Evolutionary conservation across 371 early-diverging fungal species (phyloP), one percentile per base, ranked within the genome.

Genomic region (Chytridiales sp.): DNA sequence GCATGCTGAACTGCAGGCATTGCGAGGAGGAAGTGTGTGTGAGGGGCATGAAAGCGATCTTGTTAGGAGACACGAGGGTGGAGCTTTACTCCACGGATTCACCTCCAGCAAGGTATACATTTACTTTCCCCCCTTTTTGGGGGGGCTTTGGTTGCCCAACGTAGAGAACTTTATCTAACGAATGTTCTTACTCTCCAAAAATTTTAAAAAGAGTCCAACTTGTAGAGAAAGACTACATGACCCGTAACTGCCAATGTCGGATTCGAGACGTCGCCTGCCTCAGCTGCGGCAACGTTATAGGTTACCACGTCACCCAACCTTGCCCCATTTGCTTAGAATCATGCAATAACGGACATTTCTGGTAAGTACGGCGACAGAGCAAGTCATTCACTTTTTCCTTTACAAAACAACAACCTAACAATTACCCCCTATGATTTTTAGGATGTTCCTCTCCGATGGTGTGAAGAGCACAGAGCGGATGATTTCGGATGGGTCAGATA

Each of bases 251-350:
- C 61, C 54, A 59, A 26, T 78, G 79, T 56, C 52, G 73, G 35
- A 78, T 78, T 29, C 50, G 75, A 24, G 78, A 77, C 60, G 73
- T 70, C 4, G 78, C 78, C 26, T 77, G 78, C 47, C 47, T 77
- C 46, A 35, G 15, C 56, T 85, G 96, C 73, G 95, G 95, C 15
- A 94, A 93, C 70, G 88, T 91, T 17, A 79, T 97, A 50, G 97
- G 97, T 2, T 97, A 98, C 75, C 96, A 94, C 72, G 91, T 97
- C 9, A 91, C 94, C 0, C 91, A 91, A 63, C 97, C 98, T 8
- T 98, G 99, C 73, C 72, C 81, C n/a, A 79, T 76, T 47, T 98
- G 98, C 69, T 78, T 97, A 36, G 87, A 87, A 30, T 83, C 91
- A 31, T 90, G 94, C 66, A 94, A 96, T 77, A 98, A 95, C 69